Evolutionary conservation across 805 yeast species (phyloP).

Genomic region (Zygoascus flipseniorum): DNA sequence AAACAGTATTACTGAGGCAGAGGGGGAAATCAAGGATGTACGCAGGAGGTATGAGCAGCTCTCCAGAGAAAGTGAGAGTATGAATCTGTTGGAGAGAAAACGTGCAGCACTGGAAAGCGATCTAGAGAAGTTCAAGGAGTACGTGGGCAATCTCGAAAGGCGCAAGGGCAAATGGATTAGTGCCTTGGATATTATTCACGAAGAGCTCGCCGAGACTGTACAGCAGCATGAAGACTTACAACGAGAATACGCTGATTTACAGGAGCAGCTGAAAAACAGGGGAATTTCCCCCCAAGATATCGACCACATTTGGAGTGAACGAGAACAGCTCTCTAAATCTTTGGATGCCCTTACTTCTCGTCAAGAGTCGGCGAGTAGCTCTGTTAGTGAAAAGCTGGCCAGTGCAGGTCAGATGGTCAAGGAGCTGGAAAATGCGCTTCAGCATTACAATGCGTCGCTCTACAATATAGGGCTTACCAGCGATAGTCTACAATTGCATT

Average conservation of each 20-base stretch:
- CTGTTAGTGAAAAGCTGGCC: constrained; percentile 34
- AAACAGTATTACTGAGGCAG: constrained; percentile 36
- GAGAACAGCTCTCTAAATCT: constrained; percentile 47
- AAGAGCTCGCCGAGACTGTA: constrained; percentile 42
- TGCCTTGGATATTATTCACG: constrained; percentile 46
- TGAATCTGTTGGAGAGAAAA: constrained; percentile 48
- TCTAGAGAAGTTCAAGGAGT: constrained; percentile 59
- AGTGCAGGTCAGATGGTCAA: background rate
- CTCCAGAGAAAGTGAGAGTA: constrained; percentile 36
- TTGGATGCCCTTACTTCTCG: constrained; percentile 41
- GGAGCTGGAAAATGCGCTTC: constrained; percentile 40
- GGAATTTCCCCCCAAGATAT: constrained; percentile 58
- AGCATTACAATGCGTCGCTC: constrained; percentile 48
- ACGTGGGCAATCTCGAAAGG: constrained; percentile 57
- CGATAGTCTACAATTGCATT: constrained; percentile 29
- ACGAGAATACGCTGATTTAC: constrained; percentile 32
- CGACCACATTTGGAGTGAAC: constrained; percentile 52
- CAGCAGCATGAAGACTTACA: constrained; percentile 36
- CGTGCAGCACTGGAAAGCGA: constrained; percentile 61
- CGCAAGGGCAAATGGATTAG: constrained; percentile 57
- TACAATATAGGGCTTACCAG: constrained; percentile 37
- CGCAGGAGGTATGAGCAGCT: constrained; percentile 35
- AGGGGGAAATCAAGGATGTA: constrained; percentile 34
- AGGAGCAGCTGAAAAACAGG: constrained; percentile 38
- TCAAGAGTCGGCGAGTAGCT: constrained; percentile 39